Base-by-base conservation (phyloP, 208 protist genomes). In the Crithidia bombi region DNA sequence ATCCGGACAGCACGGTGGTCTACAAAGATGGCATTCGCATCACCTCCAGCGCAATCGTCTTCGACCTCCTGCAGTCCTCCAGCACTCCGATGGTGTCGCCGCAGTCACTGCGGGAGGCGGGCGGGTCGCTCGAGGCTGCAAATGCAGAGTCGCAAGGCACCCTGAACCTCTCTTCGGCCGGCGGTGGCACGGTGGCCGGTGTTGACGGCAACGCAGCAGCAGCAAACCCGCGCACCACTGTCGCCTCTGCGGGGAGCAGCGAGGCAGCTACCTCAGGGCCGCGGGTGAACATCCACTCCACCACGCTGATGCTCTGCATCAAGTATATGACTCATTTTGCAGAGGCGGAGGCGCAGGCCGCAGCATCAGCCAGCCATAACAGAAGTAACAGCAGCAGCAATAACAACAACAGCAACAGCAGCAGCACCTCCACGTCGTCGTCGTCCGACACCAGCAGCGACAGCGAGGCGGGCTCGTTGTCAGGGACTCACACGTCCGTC, bases 321-420 rank as follows among this genome's bases (percentile, higher is more conserved):
- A 44, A 46, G 32, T 86, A 82, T 69, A 73, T 86, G 58, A 51
- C 65, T 10, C 81, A 86, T 46, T 86, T 86, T 30, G 75, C 76
- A 0, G 69, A 71, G 57, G 64, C 43, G 17, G 52, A 70, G 32
- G 63, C 50, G 15, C 50, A 54, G 38, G 47, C 64, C 17, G 30
- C 63, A 30, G 28, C 52, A 2, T 26, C 66, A 44, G 51, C 59
- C 23, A 17, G 21, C 9, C 59, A 38, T 14, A 23, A 50, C 41
- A 44, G 35, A 21, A 19, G 11, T 25, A 9, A 46, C 35, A 47
- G 46, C 52, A 30, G 61, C 59, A 38, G 54, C 51, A 28, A 54
- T 39, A 15, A 19, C 69, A 12, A 33, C 44, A 47, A 51, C 41
- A 46, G 52, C 32, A 43, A 36, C 47, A 54, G 21, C 28, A 49